Conservation (phyloP, 768 basidiomycete genomes). For the Terana coerulea region DNA sequence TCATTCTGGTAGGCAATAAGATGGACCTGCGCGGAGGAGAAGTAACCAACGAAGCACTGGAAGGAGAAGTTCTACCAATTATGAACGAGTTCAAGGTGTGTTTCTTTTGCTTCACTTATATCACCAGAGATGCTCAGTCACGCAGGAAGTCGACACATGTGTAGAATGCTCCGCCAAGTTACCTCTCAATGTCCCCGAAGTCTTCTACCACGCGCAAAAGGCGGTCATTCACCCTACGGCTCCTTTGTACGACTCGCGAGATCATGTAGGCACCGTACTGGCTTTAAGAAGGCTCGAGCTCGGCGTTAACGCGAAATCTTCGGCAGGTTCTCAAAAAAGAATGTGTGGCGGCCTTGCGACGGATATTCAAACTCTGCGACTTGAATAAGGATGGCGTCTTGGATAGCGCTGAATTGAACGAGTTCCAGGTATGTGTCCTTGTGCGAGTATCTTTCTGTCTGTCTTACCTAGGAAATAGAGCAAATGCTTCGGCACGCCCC, state of each 20-base stretch:
- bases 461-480: constrained; percentile 42
- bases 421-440: constrained; percentile 79
- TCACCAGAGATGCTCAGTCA: not conserved
- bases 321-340: constrained; percentile 85
- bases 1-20: constrained; percentile 97
- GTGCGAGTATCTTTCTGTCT: not conserved
- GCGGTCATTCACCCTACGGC: constrained; percentile 97
- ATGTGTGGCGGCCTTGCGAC: constrained; percentile 79
- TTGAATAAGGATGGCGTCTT: constrained; percentile 90
- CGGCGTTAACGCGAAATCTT: not conserved
- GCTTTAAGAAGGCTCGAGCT: constrained; percentile 5
- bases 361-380: constrained; percentile 97
- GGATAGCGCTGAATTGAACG: constrained; percentile 88
- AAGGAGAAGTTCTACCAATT: constrained; percentile 93
- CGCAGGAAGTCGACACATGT: constrained; percentile 95
- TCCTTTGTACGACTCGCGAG: constrained; percentile 92
- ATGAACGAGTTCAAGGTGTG: constrained; percentile 98
- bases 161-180: constrained; percentile 94
- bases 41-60: constrained; percentile 90
- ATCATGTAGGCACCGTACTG: constrained; percentile 62
- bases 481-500: constrained; percentile 92
- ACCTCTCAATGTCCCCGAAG: constrained; percentile 90
- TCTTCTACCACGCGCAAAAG: constrained; percentile 98
- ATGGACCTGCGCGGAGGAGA: constrained; percentile 92
- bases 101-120: not conserved